Evolutionary conservation across 2,329 filamentous ascomycete species (phyloP), one percentile per base, ranked within the genome.

Genomic region (Seiridium unicorne): DNA sequence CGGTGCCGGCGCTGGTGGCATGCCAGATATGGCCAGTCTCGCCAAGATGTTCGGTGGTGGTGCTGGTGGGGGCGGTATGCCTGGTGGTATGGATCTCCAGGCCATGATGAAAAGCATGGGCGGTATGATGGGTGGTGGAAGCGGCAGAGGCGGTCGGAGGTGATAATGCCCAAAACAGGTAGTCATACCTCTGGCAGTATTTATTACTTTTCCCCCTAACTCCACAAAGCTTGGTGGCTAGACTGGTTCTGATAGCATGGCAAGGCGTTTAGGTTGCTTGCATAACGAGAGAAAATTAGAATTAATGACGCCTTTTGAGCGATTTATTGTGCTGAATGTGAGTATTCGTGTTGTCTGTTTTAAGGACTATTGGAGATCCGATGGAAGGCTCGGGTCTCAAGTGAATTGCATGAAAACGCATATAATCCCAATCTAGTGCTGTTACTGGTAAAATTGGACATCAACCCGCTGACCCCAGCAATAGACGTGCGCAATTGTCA

Each of bases 1-100:
- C 40, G 92, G 91, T 40, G 87, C 64, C 44, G 87, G 81, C 3
- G 89, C 80, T 1, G 84, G 83, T 44, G 79, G 78, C 5, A 92
- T 93, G 89, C 89, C 89, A 0, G 92, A 96, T 69, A 90, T 97
- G 84, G 87, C 87, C 38, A 88, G 88, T 60, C 84, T 98, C 77
- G 94, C 96, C 86, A 94, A 95, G 82, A 96, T 96, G 90, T 84
- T 97, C 3, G 88, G 88, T 18, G 88, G 87, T 1, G 88, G 86
- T 4, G 89, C 86, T 32, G 85, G 83, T 1, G 89, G 86, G 1
- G 89, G 86, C 1, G 86, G 84, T 0, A 87, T 93, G 81, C 88
- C 89, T 63, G 87, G 88, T 35, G 84, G 90, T 61, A 85, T 89
- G 77, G 88, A 89, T 63, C 90, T 95, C 86, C 87, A 89, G 72